A percentile compares a stretch with the other conserved stretches of the same genome.
These are phyloP conservation scores for Dittrichia graveolens DNA, from an alignment of 129 eudicot genomes.

Conservation along the genomic window DNA sequence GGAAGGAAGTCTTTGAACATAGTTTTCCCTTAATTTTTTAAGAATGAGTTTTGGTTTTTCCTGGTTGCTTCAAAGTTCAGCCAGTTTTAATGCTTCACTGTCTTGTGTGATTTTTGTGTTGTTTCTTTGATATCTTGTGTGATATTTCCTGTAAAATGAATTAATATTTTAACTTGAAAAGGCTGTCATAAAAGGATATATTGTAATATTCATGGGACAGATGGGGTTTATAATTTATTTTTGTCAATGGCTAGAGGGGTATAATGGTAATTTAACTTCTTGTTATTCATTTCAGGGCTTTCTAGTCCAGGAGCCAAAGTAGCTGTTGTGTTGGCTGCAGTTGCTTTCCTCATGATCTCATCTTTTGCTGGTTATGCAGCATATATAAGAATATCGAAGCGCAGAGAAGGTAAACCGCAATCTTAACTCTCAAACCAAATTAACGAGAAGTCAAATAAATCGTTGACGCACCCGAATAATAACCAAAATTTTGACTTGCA, in stretches of 20 bases:
- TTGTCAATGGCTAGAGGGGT: constrained; percentile 13
- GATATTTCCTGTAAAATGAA: too few relatives aligned
- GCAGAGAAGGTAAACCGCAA: constrained; percentile 47
- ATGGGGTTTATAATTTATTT: too few relatives aligned
- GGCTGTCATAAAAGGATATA: too few relatives aligned
- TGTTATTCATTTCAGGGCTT: constrained; percentile 40
- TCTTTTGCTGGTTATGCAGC: constrained; percentile 51
- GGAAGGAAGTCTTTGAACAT: background rate
- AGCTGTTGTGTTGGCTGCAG: constrained; percentile 59
- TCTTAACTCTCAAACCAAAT: background rate
- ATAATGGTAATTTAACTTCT: constrained; percentile 27
- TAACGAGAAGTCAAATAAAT: constrained; percentile 3
- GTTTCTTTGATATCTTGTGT: too few relatives aligned
- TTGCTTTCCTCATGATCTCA: constrained; percentile 61
- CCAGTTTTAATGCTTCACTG: too few relatives aligned
- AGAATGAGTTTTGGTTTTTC: background rate
- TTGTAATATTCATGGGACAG: too few relatives aligned
- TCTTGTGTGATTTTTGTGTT: too few relatives aligned
- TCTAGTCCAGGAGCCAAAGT: constrained; percentile 47
- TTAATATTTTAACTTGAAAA: too few relatives aligned
- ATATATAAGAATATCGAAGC: constrained; percentile 43
- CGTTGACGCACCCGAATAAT: background rate
- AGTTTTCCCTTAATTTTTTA: background rate
- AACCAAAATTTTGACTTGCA: constrained; percentile 10
- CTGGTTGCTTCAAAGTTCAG: too few relatives aligned